Evolutionary conservation across 2,329 filamentous ascomycete species (phyloP).

Genomic region (Juglanconis juglandina): DNA sequence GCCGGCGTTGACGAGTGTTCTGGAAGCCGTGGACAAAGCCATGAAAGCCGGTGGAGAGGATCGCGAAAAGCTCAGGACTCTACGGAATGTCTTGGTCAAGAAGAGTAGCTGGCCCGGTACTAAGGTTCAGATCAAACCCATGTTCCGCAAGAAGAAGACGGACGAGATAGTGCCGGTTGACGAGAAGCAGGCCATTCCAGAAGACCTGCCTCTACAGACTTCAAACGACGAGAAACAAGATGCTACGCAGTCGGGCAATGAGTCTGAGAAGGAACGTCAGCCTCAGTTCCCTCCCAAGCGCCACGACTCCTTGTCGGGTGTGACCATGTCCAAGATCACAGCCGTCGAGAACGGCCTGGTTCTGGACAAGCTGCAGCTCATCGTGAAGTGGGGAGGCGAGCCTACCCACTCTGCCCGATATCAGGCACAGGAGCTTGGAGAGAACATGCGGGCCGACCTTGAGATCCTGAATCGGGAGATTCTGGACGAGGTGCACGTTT

Average conservation of each 20-base stretch:
- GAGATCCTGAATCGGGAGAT: conserved; percentile 89
- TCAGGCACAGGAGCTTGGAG: conserved; percentile 89
- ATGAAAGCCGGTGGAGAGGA: conserved; percentile 80
- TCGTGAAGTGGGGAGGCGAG: conserved; percentile 98
- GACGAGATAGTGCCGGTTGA: conserved; percentile 47
- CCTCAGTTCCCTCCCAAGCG: conserved; percentile 53
- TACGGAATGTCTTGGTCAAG: conserved; percentile 84
- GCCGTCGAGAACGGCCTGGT: conserved; percentile 90
- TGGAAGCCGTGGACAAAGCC: conserved; percentile 80
- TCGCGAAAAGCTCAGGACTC: conserved; percentile 74
- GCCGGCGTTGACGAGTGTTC: conserved; percentile 81
- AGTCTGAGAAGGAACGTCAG: conserved; percentile 18
- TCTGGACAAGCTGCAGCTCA: conserved; percentile 91
- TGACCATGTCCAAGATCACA: conserved; percentile 90
- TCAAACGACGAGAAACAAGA: neutral
- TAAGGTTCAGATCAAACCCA: conserved; percentile 98
- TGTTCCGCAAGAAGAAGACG: conserved; percentile 87
- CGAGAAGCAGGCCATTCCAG: conserved; percentile 28
- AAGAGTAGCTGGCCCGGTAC: conserved; percentile 94
- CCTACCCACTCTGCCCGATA: conserved; percentile 96
- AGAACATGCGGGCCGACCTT: conserved; percentile 94
- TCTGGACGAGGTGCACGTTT: conserved; percentile 88
- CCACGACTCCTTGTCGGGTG: conserved; percentile 81
- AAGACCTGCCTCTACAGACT: conserved; percentile 11
- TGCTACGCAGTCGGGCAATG: neutral